Conservation (phyloP, 345 rosid genomes). For the Eucalyptus sp. region DNA sequence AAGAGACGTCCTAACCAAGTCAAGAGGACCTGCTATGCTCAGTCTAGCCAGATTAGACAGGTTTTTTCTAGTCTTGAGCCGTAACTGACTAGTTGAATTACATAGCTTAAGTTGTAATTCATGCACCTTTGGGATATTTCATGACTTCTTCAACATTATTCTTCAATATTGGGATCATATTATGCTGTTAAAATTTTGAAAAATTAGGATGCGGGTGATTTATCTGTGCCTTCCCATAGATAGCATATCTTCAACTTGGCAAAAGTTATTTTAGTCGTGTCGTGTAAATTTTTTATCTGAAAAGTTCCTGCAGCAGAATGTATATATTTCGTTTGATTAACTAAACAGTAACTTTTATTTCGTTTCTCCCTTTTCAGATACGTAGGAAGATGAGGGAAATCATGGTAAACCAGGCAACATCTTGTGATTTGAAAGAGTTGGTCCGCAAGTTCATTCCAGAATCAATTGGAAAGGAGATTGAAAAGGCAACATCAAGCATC, state of each 20-base stretch:
- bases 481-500: conserved; percentile 67
- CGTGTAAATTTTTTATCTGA: not conserved
- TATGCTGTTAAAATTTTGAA: not conserved
- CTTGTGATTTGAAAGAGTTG: conserved; percentile 84
- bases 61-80: not conserved
- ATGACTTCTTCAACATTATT: not conserved
- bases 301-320: not conserved
- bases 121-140: not conserved
- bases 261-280: not conserved
- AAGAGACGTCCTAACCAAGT: conserved; percentile 91
- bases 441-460: conserved; percentile 81
- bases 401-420: conserved; percentile 69
- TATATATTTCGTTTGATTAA: not conserved
- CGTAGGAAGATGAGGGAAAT: conserved; percentile 92
- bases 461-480: conserved; percentile 80
- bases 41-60: conserved; percentile 89
- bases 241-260: not conserved
- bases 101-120: not conserved
- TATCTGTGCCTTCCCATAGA: not conserved
- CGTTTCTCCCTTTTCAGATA: conserved; percentile 25
- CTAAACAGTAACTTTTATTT: not conserved
- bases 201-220: not conserved
- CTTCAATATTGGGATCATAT: not conserved
- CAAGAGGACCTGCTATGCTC: conserved; percentile 92
- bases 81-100: not conserved